Evolutionary conservation across 192 early-diverging fungal species (phyloP), one percentile per base, ranked within the genome.

Genomic region (Backusella tarrabulga): DNA sequence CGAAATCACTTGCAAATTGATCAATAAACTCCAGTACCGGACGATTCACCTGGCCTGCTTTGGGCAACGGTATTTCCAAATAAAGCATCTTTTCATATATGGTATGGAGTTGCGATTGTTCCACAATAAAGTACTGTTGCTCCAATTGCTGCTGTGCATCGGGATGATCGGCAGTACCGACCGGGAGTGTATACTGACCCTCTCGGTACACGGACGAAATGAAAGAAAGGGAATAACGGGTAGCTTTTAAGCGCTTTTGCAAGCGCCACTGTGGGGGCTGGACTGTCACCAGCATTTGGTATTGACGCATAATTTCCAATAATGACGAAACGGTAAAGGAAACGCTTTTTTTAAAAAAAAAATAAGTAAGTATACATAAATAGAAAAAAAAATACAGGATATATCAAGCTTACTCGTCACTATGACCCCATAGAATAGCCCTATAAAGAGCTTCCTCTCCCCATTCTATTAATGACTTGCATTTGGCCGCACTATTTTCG

Each of bases 381-480:
- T 72, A 46, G 67, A 29, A 67, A 23, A 54, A 54, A 21, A 36
- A 38, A n/a, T 26, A 34, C 7, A 75, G 12, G 1, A 73, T 32
- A 32, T 32, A 32, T 34, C 11, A 29, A 6, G 54, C 73, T 80
- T 85, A 88, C 86, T 80, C 76, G 23, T 77, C 73, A 35, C 81
- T 74, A 50, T 84, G 32, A 63, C 81, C 84, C 50, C 91, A 71
- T 74, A 93, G 80, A 6, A 85, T 78, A 4, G 85, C 86, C 32
- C 91, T 88, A 80, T 93, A 94, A 75, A 94, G 77, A 19, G 90
- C 90, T 72, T 91, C 87, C 71, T 94, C 92, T 11, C 86, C 76
- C 91, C 93, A 93, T 67, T 90, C 84, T 12, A 84, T 69, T 34
- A 91, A 81, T 35, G 54, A 32, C 35, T 40, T 56, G 23, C 54